phyloP scores from a whole-genome alignment of 2,329 filamentous ascomycete genomes.

The Colletotrichum cuscutae region DNA sequence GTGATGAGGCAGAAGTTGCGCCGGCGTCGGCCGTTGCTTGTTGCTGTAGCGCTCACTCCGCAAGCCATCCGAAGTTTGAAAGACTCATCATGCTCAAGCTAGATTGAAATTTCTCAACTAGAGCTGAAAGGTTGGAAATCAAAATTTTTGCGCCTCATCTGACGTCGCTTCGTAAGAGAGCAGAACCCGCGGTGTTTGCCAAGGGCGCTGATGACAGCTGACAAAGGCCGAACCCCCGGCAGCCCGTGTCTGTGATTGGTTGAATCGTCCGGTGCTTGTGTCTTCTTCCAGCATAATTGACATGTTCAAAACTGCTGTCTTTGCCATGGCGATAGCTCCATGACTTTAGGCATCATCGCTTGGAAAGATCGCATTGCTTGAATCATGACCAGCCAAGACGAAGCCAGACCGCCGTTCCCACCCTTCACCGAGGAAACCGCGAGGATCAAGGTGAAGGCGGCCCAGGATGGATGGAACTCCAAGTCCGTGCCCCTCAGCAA shows the following conservation, averaged over 20 bases:
- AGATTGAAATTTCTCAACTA: not conserved
- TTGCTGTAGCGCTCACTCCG: not conserved
- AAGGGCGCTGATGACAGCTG: slow-evolving; percentile 18
- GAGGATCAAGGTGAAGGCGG: slow-evolving; percentile 81
- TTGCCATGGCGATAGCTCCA: not conserved
- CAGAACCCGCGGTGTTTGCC: slow-evolving; percentile 28
- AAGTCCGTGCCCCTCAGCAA: slow-evolving; percentile 56
- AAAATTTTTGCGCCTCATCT: not conserved
- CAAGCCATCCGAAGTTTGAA: not conserved
- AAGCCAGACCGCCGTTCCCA: slow-evolving; percentile 61
- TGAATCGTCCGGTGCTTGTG: not conserved
- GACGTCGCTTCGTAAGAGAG: not conserved
- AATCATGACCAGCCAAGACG: slow-evolving; percentile 23
- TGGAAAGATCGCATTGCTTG: not conserved
- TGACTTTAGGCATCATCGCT: not conserved
- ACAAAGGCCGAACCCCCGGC: slow-evolving; percentile 10
- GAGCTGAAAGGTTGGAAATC: not conserved
- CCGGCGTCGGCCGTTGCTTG: not conserved
- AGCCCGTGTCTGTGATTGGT: slow-evolving; percentile 18
- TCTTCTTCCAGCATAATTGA: not conserved
- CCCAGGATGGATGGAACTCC: slow-evolving; percentile 86
- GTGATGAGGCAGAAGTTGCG: not conserved
- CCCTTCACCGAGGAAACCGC: slow-evolving; percentile 81
- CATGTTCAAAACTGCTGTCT: not conserved
- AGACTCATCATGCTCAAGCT: too few relatives aligned